Percentiles rank a stretch among this genome's conserved stretches.
Evolutionary conservation across 169 alveolate genomes (phyloP).

Genomic region (Eimeria praecox): DNA sequence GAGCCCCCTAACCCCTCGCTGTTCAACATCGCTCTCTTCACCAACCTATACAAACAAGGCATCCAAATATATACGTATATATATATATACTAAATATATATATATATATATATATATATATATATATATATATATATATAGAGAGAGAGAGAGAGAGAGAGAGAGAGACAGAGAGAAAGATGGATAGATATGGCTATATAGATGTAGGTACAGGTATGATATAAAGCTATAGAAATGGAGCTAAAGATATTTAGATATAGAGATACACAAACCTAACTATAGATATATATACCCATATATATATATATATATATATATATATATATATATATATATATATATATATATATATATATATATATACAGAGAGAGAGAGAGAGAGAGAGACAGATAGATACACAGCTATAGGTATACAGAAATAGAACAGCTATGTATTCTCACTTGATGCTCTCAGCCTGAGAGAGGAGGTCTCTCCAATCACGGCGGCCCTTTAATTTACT

Average conservation of each 20-base stretch:
- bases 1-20: slow-evolving; percentile 30
- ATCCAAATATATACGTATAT: not conserved
- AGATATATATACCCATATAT: too few species aligned
- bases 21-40: slow-evolving; percentile 6
- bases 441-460: slow-evolving; percentile 2
- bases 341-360: too few species aligned
- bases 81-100: not conserved
- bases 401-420: not conserved
- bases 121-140: not conserved
- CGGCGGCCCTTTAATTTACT: not conserved
- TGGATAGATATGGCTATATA: not conserved
- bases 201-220: too few species aligned
- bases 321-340: too few species aligned
- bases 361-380: too few species aligned
- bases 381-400: not conserved
- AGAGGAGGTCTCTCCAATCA: slow-evolving; percentile 17
- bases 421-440: not conserved
- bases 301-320: too few species aligned
- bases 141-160: not conserved
- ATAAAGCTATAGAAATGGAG: too few species aligned
- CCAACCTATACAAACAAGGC: not conserved
- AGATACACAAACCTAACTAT: too few species aligned
- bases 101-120: not conserved
- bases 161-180: too few species aligned
- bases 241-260: too few species aligned